Conservation (phyloP, 192 early-diverging fungal species). For the Oehlia diaphana region DNA sequence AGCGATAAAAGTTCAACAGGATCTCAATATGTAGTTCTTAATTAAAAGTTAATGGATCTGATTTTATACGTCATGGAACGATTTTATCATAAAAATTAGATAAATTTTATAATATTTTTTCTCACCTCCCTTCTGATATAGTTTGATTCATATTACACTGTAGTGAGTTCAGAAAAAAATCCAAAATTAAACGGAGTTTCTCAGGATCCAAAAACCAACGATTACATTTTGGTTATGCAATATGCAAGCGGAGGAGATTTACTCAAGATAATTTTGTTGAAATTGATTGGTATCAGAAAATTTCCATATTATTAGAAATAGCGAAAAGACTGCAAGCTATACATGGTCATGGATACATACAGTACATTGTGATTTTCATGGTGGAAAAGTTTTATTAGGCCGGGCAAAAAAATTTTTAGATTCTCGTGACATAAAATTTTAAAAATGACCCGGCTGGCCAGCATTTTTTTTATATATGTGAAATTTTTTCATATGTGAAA, state of each 20-base stretch:
- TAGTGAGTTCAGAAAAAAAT: background rate
- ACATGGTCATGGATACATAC: background rate
- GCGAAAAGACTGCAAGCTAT: background rate
- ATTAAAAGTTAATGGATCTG: background rate
- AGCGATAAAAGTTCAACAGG: background rate
- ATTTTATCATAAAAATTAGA: too few relatives aligned
- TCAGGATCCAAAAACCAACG: background rate
- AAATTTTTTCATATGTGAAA: too few relatives aligned
- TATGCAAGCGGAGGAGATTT: background rate
- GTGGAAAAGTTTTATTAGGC: background rate
- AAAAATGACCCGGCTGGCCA: too few relatives aligned
- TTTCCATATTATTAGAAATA: background rate
- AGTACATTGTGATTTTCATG: background rate
- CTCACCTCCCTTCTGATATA: background rate
- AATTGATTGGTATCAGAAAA: background rate
- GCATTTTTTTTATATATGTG: too few relatives aligned
- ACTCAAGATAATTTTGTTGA: background rate
- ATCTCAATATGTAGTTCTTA: background rate
- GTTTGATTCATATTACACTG: background rate
- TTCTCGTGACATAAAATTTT: too few relatives aligned
- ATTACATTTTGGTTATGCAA: conserved; percentile 1
- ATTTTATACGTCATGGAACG: too few relatives aligned
- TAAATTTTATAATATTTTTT: too few relatives aligned
- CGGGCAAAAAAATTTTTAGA: too few relatives aligned
- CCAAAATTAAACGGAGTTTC: background rate